Evolutionary conservation across 768 basidiomycete genomes (phyloP).

Genomic region (Leucocoprinus leucothites): DNA sequence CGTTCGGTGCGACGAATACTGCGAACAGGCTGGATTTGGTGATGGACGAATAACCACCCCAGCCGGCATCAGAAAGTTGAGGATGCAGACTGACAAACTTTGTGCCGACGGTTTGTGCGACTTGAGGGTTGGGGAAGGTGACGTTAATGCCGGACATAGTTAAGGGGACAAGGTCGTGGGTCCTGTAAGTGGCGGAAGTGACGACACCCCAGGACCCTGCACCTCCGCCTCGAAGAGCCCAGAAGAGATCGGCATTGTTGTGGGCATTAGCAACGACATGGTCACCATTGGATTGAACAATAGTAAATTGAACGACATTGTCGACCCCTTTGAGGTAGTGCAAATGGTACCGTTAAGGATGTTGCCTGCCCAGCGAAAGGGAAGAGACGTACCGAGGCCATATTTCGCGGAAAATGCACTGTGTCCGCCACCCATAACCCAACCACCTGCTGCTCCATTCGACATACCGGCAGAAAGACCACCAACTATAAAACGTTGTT

Average conservation of each 20-base stretch:
- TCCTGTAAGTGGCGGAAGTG: constrained; percentile 15
- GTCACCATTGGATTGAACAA: constrained; percentile 36
- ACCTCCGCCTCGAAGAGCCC: constrained; percentile 39
- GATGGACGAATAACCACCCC: constrained; percentile 36
- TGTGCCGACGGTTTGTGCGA: constrained; percentile 26
- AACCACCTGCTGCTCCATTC: constrained; percentile 42
- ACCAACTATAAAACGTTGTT: constrained; percentile 36
- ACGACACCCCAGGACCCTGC: constrained; percentile 24
- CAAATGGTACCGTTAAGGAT: too few relatives aligned
- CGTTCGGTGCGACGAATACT: constrained; percentile 30
- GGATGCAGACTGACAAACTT: constrained; percentile 32
- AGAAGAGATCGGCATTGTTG: constrained; percentile 42
- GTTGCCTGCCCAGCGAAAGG: too few relatives aligned
- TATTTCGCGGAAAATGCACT: constrained; percentile 26
- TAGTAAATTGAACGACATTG: constrained; percentile 35
- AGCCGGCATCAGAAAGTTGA: constrained; percentile 37
- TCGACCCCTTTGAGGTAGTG: constrained; percentile 30
- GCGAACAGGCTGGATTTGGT: constrained; percentile 18
- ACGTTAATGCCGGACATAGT: constrained; percentile 22
- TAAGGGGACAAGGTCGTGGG: constrained; percentile 29
- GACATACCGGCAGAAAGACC: constrained; percentile 30
- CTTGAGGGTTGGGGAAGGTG: constrained; percentile 21
- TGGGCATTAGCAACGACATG: constrained; percentile 32
- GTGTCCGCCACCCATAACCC: constrained; percentile 41
- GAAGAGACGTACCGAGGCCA: constrained; percentile 29